Base-by-base conservation (phyloP, 1,284 basidiomycete genomes). In the Phlebopus sp. region DNA sequence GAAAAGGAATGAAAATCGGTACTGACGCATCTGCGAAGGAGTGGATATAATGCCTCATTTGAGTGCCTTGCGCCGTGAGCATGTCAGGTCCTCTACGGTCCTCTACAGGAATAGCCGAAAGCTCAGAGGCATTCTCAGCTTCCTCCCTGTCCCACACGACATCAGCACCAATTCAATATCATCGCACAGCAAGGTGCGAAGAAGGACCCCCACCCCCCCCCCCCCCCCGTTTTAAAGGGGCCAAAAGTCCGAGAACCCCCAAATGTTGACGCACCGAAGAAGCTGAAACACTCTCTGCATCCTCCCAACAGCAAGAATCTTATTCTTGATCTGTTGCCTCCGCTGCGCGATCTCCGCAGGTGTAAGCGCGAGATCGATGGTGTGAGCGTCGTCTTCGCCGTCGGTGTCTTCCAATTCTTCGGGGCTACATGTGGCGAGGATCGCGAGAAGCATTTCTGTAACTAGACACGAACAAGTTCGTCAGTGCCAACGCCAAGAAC, bases 371-470 rank as follows among this genome's bases (percentile, higher is more conserved):
- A 67, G 59, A 43, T 69, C 67, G 3, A 67, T 56, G 23, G 67
- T 41, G 2, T 60, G 59, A 9, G 59, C 66, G 17, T 66, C 45
- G 4, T 54, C 59, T 0, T 55, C 58, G 48, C 81, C 78, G 43
- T 69, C 68, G 17, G 69, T 67, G 50, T 87, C 86, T 64, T 92
- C 91, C 27, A 99, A 79, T 67, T 99, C 97, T 66, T 98, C 94
- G 60, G 92, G 86, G 54, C 89, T 91, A 72, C 96, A 99, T 52
- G 93, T 89, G 62, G 90, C 89, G 39, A 99, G 77, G 55, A 99
- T 91, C 10, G 94, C 92, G 44, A 99, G 86, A 30, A 99, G 75
- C 96, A 98, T 98, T 65, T 99, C 96, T 49, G 92, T 90, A 61
- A 97, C 92, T 94, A 34, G 8, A 34, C 27, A 35, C 14, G 19